Evolutionary conservation across 2,329 filamentous ascomycete genomes (phyloP).

Genomic region (Corynespora cassiicola): DNA sequence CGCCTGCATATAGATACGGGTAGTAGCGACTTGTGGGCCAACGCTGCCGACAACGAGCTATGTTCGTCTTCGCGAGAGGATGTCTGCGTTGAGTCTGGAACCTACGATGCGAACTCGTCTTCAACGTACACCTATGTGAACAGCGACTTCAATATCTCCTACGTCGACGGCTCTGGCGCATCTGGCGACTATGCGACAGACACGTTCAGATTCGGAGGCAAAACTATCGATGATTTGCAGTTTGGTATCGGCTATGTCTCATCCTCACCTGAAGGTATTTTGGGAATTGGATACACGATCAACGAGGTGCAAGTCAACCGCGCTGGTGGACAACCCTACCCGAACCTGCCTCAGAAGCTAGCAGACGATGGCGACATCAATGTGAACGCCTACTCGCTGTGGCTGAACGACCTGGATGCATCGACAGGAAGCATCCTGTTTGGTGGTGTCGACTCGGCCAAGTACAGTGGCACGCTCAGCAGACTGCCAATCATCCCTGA

Average conservation of each 20-base stretch:
- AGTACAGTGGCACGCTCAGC: constrained; percentile 70
- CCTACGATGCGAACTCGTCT: constrained; percentile 73
- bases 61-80: constrained; percentile 59
- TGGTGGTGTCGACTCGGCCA: constrained; percentile 79
- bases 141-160: constrained; percentile 84
- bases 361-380: constrained; percentile 67
- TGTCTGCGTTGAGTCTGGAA: constrained; percentile 68
- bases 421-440: constrained; percentile 77
- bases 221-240: constrained; percentile 64
- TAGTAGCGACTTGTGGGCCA: constrained; percentile 70
- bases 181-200: constrained; percentile 82
- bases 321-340: constrained; percentile 57
- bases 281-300: constrained; percentile 81
- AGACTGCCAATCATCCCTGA: constrained; percentile 65
- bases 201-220: constrained; percentile 65
- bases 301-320: constrained; percentile 79
- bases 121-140: constrained; percentile 78
- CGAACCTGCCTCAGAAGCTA: constrained; percentile 71
- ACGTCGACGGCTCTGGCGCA: constrained; percentile 81
- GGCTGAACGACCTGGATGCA: constrained; percentile 65
- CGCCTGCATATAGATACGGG: constrained; percentile 68
- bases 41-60: constrained; percentile 66
- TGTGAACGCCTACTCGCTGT: constrained; percentile 72
- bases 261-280: constrained; percentile 69
- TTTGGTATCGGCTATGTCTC: constrained; percentile 76